Conservation (phyloP, 1,139 yeast genomes). For the Geotrichum carabidarum region DNA sequence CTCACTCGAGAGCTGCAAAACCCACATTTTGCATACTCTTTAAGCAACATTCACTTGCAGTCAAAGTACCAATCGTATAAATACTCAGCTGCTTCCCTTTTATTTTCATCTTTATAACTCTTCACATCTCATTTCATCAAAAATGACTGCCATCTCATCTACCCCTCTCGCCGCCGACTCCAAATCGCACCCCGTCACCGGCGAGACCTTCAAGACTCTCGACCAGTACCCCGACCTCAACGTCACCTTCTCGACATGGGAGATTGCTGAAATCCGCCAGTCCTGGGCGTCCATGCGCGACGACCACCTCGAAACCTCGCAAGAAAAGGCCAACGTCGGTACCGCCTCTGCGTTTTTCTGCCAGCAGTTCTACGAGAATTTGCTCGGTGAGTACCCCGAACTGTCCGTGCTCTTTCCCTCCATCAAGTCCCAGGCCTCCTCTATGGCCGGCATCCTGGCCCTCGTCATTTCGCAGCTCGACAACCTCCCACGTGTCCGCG, state of each 20-base stretch:
- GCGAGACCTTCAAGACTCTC: conserved; percentile 10
- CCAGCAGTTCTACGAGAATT: conserved; percentile 57
- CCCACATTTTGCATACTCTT: background rate
- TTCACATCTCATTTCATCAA: background rate
- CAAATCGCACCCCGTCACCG: background rate
- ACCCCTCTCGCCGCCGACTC: conserved; percentile 7
- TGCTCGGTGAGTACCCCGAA: conserved; percentile 50
- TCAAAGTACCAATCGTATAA: background rate
- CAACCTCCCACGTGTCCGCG: conserved; percentile 47
- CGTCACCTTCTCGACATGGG: conserved; percentile 26
- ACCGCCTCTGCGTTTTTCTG: conserved; percentile 34
- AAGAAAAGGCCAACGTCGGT: conserved; percentile 30
- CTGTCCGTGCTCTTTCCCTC: conserved; percentile 59
- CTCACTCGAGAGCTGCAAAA: background rate
- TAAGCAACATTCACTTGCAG: background rate
- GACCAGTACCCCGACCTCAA: conserved; percentile 26
- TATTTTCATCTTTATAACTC: background rate
- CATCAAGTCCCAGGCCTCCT: conserved; percentile 64
- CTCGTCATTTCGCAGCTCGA: conserved; percentile 51
- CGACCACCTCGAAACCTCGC: conserved; percentile 26
- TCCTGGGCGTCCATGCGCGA: conserved; percentile 30
- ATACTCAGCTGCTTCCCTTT: background rate
- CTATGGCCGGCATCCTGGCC: conserved; percentile 77
- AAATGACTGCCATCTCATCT: conserved; percentile 13
- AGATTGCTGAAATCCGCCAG: conserved; percentile 25